These are phyloP conservation scores for Golubevia pallescens DNA, from an alignment of 1,284 basidiomycete genomes.

Conservation along the genomic window DNA sequence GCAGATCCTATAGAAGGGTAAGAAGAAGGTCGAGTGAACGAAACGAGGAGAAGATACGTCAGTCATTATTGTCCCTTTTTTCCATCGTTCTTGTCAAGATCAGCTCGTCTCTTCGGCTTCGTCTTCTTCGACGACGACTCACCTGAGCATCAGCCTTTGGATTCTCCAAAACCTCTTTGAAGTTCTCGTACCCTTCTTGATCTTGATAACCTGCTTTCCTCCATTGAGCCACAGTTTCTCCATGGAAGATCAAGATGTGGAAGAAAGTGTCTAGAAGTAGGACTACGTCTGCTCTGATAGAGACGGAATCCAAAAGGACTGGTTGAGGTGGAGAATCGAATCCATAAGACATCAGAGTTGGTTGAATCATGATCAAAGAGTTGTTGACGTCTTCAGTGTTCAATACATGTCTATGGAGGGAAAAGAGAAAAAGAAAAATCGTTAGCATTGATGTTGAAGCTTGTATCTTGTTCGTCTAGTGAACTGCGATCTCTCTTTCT, in stretches of 20 bases:
- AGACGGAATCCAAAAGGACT: slow-evolving; percentile 62
- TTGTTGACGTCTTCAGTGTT: slow-evolving; percentile 64
- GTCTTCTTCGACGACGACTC: too few relatives aligned
- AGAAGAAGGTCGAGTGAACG: background rate
- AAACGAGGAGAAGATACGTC: background rate
- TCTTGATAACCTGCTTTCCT: slow-evolving; percentile 64
- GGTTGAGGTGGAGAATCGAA: slow-evolving; percentile 59
- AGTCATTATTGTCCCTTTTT: background rate
- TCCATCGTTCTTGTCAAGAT: slow-evolving; percentile 44
- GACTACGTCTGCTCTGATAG: slow-evolving; percentile 61
- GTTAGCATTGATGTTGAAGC: too few relatives aligned
- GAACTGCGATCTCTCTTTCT: background rate
- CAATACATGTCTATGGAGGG: slow-evolving; percentile 45
- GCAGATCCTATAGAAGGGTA: slow-evolving; percentile 29
- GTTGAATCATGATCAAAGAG: slow-evolving; percentile 65
- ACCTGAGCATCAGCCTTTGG: slow-evolving; percentile 56
- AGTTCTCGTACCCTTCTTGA: slow-evolving; percentile 64
- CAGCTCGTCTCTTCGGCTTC: slow-evolving; percentile 15
- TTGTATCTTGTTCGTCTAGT: too few relatives aligned
- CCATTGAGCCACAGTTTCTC: slow-evolving; percentile 62
- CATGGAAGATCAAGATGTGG: slow-evolving; percentile 65
- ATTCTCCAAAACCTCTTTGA: slow-evolving; percentile 60
- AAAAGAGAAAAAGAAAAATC: slow-evolving; percentile 1
- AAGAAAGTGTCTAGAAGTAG: slow-evolving; percentile 64
- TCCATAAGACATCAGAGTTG: slow-evolving; percentile 64